Evolutionary conservation across 2,329 filamentous ascomycete genomes (phyloP), one percentile per base, ranked within the genome.

Genomic region (Neofusicoccum sp.): DNA sequence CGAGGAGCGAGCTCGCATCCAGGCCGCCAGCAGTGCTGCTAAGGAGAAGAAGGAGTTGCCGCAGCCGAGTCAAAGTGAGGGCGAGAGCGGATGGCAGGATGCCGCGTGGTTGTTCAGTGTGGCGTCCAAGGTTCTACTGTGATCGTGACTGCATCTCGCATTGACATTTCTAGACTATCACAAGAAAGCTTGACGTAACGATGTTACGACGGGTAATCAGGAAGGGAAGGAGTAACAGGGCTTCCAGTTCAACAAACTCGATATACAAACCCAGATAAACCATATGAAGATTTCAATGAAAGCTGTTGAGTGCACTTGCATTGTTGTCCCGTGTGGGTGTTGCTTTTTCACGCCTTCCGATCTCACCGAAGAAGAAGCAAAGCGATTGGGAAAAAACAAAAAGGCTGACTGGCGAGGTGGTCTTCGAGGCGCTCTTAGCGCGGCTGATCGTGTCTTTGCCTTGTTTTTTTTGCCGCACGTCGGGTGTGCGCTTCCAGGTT

Each of bases 71-170:
- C 39, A 58, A 45, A 67, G 62, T 29, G 73, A 75, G 29, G 74
- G 74, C 14, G 70, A 67, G 16, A 83, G 82, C 4, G 83, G 83
- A 0, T 87, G 85, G 85, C 79, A 82, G 64, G 85, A 87, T 75
- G 84, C 83, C 36, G 79, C 81, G 34, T 87, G 85, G 85, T 69
- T 87, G 64, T 72, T 87, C 63, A 82, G 82, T 56, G 80, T 84
- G 45, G 83, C 84, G 8, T 75, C 75, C 0, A 82, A 81, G 64
- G 80, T 79, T 34, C 61, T 78, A 22, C 68, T 77, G 39, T 69
- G 39, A 52, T 52, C 16, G 16, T 41, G 44, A 49, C 34, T 49
- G 56, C 44, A 49, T 49, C n/a, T 49, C 36, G 56, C 28, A 9
- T 41, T 28, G 11, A 29, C 16, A 6, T 43, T 29, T 14, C 39